Percentiles rank a stretch among this genome's conserved stretches.
phyloP scores from a whole-genome alignment of 2,329 filamentous ascomycete genomes.

The Aspergillus glaucus region DNA sequence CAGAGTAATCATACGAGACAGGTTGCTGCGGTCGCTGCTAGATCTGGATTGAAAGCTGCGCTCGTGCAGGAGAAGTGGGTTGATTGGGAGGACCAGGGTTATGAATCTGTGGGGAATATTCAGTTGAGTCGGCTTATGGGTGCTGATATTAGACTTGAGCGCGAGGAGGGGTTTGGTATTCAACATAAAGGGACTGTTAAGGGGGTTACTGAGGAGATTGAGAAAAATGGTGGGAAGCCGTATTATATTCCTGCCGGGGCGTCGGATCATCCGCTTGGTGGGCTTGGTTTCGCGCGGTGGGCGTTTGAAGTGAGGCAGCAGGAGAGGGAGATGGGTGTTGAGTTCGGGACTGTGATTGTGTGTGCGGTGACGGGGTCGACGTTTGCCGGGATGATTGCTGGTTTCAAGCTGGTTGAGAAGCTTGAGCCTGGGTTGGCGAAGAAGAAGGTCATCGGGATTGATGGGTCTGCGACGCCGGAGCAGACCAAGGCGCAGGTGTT shows the following conservation, averaged over 20 bases:
- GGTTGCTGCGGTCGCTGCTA: conserved; percentile 57
- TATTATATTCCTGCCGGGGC: conserved; percentile 69
- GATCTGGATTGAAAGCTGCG: conserved; percentile 45
- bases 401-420: conserved; percentile 59
- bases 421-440: conserved; percentile 34
- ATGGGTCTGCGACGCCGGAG: conserved; percentile 54
- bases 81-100: conserved; percentile 53
- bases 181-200: conserved; percentile 60
- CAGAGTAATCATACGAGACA: conserved; percentile 66
- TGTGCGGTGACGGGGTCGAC: conserved; percentile 67
- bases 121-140: conserved; percentile 64
- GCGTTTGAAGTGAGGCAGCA: conserved; percentile 62
- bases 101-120: conserved; percentile 63
- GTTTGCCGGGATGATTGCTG: conserved; percentile 65
- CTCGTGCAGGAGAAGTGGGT: conserved; percentile 66
- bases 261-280: conserved; percentile 63
- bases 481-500: conserved; percentile 61
- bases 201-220: conserved; percentile 49
- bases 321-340: conserved; percentile 55
- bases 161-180: conserved; percentile 58
- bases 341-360: conserved; percentile 63
- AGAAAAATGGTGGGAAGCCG: conserved; percentile 50
- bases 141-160: conserved; percentile 56
- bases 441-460: conserved; percentile 60
- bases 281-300: conserved; percentile 65